Evolutionary conservation across 306 rosid genomes (phyloP).

Genomic region (Ormosia emarginata): DNA sequence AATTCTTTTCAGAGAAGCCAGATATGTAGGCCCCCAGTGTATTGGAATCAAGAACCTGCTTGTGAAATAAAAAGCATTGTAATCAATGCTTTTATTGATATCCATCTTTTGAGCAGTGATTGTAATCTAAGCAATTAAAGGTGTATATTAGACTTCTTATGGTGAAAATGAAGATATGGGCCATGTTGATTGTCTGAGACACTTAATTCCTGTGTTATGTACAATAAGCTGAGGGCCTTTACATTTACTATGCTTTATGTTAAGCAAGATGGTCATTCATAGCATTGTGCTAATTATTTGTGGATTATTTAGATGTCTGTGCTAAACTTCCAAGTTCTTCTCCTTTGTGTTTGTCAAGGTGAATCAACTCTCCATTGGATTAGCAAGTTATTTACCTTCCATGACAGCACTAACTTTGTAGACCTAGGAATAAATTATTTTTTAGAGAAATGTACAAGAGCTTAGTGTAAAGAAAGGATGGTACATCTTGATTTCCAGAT

Average conservation of each 20-base stretch:
- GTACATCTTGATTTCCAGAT: background rate
- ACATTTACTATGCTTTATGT: background rate
- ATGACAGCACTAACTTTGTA: background rate
- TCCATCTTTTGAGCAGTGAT: background rate
- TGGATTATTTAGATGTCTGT: background rate
- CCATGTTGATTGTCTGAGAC: background rate
- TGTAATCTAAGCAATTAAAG: background rate
- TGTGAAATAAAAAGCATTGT: background rate
- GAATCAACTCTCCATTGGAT: background rate
- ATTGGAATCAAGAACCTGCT: slow-evolving; percentile 11
- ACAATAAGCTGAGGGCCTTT: background rate
- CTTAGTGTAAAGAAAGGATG: background rate
- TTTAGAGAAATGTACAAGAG: background rate
- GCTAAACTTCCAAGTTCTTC: background rate
- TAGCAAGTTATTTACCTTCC: background rate
- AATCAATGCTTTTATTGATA: background rate
- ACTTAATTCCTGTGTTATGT: background rate
- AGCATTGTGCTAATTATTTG: background rate
- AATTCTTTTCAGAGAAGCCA: background rate
- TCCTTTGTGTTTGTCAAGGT: background rate
- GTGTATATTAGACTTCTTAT: background rate
- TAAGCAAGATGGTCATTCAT: background rate
- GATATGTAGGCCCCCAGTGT: background rate
- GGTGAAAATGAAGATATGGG: background rate
- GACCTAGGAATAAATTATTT: background rate